phyloP scores from a whole-genome alignment of 164 flowering plant species.

The Chimonanthus salicifolius region DNA sequence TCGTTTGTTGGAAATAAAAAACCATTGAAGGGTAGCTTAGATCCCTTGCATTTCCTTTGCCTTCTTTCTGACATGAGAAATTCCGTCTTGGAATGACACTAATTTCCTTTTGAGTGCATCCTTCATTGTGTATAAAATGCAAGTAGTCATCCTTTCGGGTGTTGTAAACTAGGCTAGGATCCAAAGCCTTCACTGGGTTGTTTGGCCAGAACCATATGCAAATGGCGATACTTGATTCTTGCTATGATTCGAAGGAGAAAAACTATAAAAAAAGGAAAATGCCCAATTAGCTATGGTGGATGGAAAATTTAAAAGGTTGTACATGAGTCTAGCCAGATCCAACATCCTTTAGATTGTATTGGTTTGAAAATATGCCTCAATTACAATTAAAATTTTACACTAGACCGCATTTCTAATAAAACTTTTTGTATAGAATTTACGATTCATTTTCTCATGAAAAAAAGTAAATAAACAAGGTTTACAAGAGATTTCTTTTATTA shows the following conservation, averaged over 20 bases:
- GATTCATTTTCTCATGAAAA: too few species aligned
- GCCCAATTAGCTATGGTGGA: too few species aligned
- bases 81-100: conserved; percentile 24
- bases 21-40: conserved; percentile 44
- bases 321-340: background rate
- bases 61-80: conserved; percentile 9
- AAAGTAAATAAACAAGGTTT: too few species aligned
- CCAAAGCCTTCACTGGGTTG: conserved; percentile 32
- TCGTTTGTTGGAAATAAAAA: background rate
- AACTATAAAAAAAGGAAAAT: conserved; percentile 22
- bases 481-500: too few species aligned
- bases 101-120: conserved; percentile 9
- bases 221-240: conserved; percentile 19
- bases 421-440: too few species aligned
- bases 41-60: conserved; percentile 11
- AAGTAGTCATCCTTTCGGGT: conserved; percentile 23
- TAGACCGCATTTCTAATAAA: too few species aligned
- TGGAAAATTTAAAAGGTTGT: too few species aligned
- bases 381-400: too few species aligned
- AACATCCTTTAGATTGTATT: too few species aligned
- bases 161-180: conserved; percentile 47
- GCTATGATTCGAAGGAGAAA: conserved; percentile 22
- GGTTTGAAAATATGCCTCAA: background rate
- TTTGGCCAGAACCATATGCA: conserved; percentile 1
- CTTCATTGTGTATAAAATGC: conserved; percentile 23